Evolutionary conservation across 305 asterid genomes (phyloP).

Genomic region (Rubia balearica): DNA sequence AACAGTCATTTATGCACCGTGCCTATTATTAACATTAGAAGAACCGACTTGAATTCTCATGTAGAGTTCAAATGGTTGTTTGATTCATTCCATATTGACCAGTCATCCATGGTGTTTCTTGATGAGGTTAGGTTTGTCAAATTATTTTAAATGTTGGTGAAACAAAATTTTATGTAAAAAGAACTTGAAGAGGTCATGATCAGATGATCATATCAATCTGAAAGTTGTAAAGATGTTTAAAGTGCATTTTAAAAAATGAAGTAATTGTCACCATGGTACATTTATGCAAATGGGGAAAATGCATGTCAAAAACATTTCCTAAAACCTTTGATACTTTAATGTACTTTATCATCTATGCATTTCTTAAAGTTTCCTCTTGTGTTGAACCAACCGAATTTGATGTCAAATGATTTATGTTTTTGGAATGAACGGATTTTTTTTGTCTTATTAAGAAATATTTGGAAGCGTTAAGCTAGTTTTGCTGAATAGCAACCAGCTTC

Average conservation of each 20-base stretch:
- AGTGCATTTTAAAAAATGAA: background rate
- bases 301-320: background rate
- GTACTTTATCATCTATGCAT: background rate
- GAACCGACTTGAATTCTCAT: constrained; percentile 43
- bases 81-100: constrained; percentile 63
- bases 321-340: background rate
- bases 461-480: constrained; percentile 74
- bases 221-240: background rate
- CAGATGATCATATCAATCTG: background rate
- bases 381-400: background rate
- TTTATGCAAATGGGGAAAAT: background rate
- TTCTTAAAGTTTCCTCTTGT: background rate
- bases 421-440: constrained; percentile 49
- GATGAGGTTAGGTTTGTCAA: constrained; percentile 51
- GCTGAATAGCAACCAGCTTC: constrained; percentile 49
- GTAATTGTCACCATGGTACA: background rate
- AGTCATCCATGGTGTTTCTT: constrained; percentile 50
- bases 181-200: background rate
- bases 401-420: constrained; percentile 1
- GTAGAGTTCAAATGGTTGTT: constrained; percentile 65
- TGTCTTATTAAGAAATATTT: too few species aligned
- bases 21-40: constrained; percentile 73
- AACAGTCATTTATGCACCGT: constrained; percentile 50
- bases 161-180: background rate
- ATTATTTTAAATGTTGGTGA: background rate